These are phyloP conservation scores for Volvox africanus DNA, from an alignment of 139 green algal species.

Conservation along the genomic window DNA sequence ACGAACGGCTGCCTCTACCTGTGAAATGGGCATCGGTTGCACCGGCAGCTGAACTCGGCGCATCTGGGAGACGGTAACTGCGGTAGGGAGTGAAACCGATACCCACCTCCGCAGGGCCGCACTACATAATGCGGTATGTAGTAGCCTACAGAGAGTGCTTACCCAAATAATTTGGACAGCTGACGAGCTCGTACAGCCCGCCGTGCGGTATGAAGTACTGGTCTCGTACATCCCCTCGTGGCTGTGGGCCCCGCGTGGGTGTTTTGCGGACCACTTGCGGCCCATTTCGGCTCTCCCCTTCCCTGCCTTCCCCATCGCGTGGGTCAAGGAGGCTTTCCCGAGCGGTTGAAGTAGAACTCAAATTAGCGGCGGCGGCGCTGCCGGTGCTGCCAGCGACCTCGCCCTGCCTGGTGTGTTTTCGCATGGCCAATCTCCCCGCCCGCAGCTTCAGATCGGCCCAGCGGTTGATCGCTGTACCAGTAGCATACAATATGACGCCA, in stretches of 20 bases:
- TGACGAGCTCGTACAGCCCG: conserved; percentile 30
- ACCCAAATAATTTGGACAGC: conserved; percentile 46
- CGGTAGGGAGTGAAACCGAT: no score
- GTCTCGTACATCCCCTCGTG: not conserved
- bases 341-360: not conserved
- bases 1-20: no score
- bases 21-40: no score
- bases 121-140: no score
- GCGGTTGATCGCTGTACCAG: conserved; percentile 20
- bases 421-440: not conserved
- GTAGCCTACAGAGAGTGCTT: not conserved
- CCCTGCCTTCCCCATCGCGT: not conserved
- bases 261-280: not conserved
- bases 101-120: no score
- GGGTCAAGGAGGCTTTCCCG: conserved; percentile 2
- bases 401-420: not conserved
- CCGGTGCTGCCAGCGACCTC: not conserved
- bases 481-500: conserved; percentile 6
- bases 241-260: not conserved
- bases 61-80: no score
- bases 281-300: not conserved
- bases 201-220: conserved; percentile 39
- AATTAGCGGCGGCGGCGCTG: not conserved
- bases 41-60: no score
- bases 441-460: conserved; percentile 47